Percentiles rank a stretch among this genome's conserved stretches.
These are phyloP conservation scores for Quercus rubra DNA, from an alignment of 306 rosid genomes.

Conservation along the genomic window DNA sequence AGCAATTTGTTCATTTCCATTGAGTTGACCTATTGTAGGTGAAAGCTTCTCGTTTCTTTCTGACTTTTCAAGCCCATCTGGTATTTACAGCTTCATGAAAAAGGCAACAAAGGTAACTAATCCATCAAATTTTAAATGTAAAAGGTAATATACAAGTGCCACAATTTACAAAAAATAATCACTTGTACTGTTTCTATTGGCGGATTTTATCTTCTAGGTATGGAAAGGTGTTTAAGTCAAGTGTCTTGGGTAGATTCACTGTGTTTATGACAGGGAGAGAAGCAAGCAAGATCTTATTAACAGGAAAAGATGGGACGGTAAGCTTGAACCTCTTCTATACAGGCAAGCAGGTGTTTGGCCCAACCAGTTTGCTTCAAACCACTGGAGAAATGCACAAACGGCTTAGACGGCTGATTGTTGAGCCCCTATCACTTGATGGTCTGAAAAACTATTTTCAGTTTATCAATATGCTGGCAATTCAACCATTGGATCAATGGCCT, in stretches of 20 bases:
- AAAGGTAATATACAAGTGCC: not conserved
- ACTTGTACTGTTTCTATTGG: not conserved
- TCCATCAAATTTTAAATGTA: not conserved
- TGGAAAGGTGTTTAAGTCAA: slow-evolving; percentile 81
- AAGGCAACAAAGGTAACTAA: slow-evolving; percentile 68
- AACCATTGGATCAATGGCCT: slow-evolving; percentile 60
- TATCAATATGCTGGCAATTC: slow-evolving; percentile 59
- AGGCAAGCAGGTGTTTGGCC: slow-evolving; percentile 79
- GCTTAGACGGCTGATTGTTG: slow-evolving; percentile 67
- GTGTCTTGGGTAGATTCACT: slow-evolving; percentile 69
- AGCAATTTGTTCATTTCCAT: not conserved
- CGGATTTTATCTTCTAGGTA: slow-evolving; percentile 33
- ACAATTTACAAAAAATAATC: not conserved
- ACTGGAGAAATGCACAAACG: slow-evolving; percentile 78
- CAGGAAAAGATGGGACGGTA: slow-evolving; percentile 79
- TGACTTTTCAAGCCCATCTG: slow-evolving; percentile 72
- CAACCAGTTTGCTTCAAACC: slow-evolving; percentile 75
- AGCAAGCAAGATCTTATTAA: slow-evolving; percentile 69
- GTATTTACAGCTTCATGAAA: slow-evolving; percentile 77
- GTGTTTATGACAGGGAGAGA: slow-evolving; percentile 90
- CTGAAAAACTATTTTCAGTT: slow-evolving; percentile 70
- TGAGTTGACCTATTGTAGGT: slow-evolving; percentile 51
- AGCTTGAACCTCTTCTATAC: slow-evolving; percentile 78
- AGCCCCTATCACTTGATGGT: slow-evolving; percentile 77
- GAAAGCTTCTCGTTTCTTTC: slow-evolving; percentile 72